phyloP scores from a whole-genome alignment of 2,329 filamentous ascomycete species.

The Cordyceps javanica region DNA sequence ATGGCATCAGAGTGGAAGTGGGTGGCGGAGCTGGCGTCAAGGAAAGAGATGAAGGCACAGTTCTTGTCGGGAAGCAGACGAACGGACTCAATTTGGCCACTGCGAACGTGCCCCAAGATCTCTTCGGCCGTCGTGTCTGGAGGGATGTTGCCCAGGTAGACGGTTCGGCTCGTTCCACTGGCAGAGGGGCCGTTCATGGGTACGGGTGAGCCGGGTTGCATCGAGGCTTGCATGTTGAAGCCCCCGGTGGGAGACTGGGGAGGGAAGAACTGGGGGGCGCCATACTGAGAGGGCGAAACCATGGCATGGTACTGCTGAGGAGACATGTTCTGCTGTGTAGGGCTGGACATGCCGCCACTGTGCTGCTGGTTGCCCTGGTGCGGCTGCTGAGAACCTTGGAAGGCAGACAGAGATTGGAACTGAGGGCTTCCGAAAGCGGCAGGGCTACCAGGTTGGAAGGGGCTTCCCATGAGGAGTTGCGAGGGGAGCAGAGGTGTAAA shows the following conservation, averaged over 20 bases:
- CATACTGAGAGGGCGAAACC: conserved; percentile 78
- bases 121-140: conserved; percentile 95
- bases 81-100: conserved; percentile 98
- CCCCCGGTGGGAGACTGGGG: conserved; percentile 81
- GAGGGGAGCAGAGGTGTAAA: conserved; percentile 94
- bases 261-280: conserved; percentile 75
- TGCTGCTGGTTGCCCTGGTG: conserved; percentile 48
- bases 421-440: conserved; percentile 85
- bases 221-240: conserved; percentile 53
- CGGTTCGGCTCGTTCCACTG: conserved; percentile 88
- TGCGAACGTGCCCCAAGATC: conserved; percentile 91
- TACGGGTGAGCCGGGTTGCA: conserved; percentile 67
- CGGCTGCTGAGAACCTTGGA: conserved; percentile 47
- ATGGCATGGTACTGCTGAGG: conserved; percentile 79
- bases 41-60: conserved; percentile 98
- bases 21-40: conserved; percentile 94
- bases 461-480: conserved; percentile 88
- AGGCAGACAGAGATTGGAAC: conserved; percentile 77
- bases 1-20: conserved; percentile 99
- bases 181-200: conserved; percentile 73
- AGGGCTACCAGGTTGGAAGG: conserved; percentile 92
- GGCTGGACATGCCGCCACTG: conserved; percentile 62
- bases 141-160: conserved; percentile 98
- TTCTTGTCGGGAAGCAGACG: conserved; percentile 95
- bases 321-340: conserved; percentile 70